phyloP scores from a whole-genome alignment of 78 protist species.

The Pigoraptor vietnamica region DNA sequence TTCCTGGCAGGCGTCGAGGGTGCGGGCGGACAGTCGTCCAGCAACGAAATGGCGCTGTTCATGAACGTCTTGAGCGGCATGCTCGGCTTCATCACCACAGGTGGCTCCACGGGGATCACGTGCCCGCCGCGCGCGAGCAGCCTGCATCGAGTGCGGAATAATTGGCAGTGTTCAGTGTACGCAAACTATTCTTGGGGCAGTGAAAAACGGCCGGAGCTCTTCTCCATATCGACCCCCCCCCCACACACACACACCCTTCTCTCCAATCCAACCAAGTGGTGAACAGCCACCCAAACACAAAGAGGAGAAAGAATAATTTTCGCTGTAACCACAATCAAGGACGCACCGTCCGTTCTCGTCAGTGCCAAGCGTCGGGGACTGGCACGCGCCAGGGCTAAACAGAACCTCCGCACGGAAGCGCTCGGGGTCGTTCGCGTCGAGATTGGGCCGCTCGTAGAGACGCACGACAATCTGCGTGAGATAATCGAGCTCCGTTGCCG shows the following conservation, averaged over 20 bases:
- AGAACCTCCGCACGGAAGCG: background rate
- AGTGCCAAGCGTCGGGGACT: background rate
- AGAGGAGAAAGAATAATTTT: too few relatives aligned
- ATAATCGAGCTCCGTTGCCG: slow-evolving; percentile 29
- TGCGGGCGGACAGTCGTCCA: background rate
- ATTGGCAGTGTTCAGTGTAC: too few relatives aligned
- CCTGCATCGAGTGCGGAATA: background rate
- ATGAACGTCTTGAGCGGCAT: background rate
- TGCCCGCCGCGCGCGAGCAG: background rate
- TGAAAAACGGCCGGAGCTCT: too few relatives aligned
- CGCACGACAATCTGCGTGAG: slow-evolving; percentile 55
- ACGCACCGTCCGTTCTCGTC: background rate
- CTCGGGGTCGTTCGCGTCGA: background rate
- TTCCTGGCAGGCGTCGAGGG: too few relatives aligned
- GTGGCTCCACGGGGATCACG: background rate
- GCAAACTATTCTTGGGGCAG: too few relatives aligned
- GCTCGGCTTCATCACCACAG: background rate
- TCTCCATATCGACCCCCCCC: too few relatives aligned
- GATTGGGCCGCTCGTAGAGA: background rate
- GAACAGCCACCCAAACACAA: too few relatives aligned
- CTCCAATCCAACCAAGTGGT: too few relatives aligned
- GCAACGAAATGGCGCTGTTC: background rate
- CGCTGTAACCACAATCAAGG: too few relatives aligned
- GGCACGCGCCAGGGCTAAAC: slow-evolving; percentile 1
- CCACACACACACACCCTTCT: too few relatives aligned